phyloP scores from a whole-genome alignment of 805 yeast species.

The Yamadazyma tumulicola region DNA sequence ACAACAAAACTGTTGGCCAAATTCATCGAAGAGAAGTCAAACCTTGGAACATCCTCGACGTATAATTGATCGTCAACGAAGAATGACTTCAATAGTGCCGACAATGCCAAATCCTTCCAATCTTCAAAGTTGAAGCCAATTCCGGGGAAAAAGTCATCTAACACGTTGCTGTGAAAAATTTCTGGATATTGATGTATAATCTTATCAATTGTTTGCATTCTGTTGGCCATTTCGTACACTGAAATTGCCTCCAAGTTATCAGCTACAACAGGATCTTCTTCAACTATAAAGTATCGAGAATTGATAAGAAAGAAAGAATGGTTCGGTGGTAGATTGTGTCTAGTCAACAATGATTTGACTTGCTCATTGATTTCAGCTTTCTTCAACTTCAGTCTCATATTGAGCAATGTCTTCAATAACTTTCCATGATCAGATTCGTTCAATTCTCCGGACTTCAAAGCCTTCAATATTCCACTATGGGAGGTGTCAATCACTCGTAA shows the following conservation, averaged over 20 bases:
- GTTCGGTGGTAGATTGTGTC: conserved; percentile 28
- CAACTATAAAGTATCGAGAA: conserved; percentile 48
- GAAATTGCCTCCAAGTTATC: conserved; percentile 36
- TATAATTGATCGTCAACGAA: conserved; percentile 40
- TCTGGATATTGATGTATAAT: conserved; percentile 26
- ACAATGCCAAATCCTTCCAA: conserved; percentile 46
- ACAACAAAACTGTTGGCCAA: conserved; percentile 25
- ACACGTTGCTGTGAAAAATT: conserved; percentile 15
- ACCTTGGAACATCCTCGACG: conserved; percentile 43
- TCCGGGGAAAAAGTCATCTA: conserved; percentile 13
- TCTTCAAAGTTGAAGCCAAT: conserved; percentile 19
- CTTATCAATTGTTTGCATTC: conserved; percentile 34
- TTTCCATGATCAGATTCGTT: not conserved
- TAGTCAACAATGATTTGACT: conserved; percentile 20
- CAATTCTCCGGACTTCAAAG: conserved; percentile 4
- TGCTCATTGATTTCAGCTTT: conserved; percentile 2
- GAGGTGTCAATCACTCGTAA: conserved; percentile 32
- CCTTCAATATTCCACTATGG: conserved; percentile 2
- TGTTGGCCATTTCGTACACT: conserved; percentile 45
- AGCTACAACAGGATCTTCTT: conserved; percentile 15
- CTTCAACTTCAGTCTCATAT: not conserved
- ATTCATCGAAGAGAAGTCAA: conserved; percentile 38
- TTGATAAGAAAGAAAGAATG: conserved; percentile 45
- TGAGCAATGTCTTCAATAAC: not conserved
- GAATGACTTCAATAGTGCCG: conserved; percentile 43